Percentiles rank a stretch among this genome's conserved stretches.
phyloP scores from a whole-genome alignment of 768 basidiomycete genomes.

The Suillus lakei region DNA sequence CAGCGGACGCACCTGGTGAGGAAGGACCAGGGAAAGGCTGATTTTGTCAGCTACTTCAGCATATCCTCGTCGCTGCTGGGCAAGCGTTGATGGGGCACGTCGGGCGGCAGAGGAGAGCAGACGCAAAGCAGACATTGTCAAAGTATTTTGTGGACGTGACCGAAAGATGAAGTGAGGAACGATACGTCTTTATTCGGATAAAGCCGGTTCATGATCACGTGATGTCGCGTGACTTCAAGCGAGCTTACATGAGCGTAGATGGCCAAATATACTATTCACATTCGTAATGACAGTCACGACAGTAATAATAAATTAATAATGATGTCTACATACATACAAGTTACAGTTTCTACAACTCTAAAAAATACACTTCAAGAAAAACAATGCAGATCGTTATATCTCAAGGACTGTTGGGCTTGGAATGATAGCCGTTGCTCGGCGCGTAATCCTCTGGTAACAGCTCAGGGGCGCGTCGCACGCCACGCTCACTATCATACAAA shows the following conservation, averaged over 20 bases:
- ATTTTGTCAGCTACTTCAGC: constrained; percentile 92
- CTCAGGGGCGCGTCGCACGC: constrained; percentile 61
- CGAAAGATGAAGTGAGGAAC: constrained; percentile 4
- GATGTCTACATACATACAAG: too few relatives aligned
- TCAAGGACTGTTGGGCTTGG: constrained; percentile 28
- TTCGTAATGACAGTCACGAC: too few relatives aligned
- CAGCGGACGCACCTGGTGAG: constrained; percentile 79
- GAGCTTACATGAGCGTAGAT: too few relatives aligned
- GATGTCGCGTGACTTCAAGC: constrained; percentile 21
- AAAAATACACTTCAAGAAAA: background rate
- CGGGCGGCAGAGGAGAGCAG: constrained; percentile 67
- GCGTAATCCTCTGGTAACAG: constrained; percentile 66
- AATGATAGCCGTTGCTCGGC: constrained; percentile 36
- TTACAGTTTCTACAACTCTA: too few relatives aligned
- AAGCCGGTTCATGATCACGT: constrained; percentile 33
- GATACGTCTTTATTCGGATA: constrained; percentile 23
- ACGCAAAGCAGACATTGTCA: constrained; percentile 76
- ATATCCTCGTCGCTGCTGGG: constrained; percentile 78
- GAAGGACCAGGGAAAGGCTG: constrained; percentile 90
- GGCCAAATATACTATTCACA: too few relatives aligned
- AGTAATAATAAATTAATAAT: too few relatives aligned
- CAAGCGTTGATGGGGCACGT: constrained; percentile 55
- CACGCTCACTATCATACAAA: constrained; percentile 58
- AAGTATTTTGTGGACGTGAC: constrained; percentile 16
- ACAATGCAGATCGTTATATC: background rate